Evolutionary conservation across 179 eudicot genomes (phyloP).

Genomic region (Silene coronaria): DNA sequence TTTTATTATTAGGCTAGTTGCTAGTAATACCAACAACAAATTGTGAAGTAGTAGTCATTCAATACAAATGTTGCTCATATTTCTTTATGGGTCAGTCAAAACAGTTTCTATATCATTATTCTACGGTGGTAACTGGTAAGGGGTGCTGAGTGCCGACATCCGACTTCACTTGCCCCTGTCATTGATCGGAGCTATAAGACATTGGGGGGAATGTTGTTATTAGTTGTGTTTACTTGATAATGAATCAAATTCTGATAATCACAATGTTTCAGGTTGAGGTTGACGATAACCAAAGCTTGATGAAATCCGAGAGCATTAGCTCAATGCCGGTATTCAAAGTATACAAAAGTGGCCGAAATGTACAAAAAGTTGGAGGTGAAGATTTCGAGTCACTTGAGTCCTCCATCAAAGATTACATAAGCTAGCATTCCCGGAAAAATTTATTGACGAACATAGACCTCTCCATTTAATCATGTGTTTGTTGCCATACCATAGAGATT

Average conservation of each 20-base stretch:
- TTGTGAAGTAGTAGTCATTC: neutral
- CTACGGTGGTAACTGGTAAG: too few relatives aligned
- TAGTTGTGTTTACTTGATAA: neutral
- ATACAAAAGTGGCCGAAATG: slow-evolving; percentile 42
- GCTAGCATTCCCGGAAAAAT: slow-evolving; percentile 23
- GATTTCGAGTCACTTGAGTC: slow-evolving; percentile 42
- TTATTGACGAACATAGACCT: slow-evolving; percentile 13
- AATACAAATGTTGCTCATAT: neutral
- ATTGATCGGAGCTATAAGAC: too few relatives aligned
- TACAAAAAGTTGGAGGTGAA: slow-evolving; percentile 41
- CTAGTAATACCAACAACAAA: neutral
- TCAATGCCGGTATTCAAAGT: slow-evolving; percentile 46
- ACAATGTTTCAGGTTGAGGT: slow-evolving; percentile 36
- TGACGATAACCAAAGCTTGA: slow-evolving; percentile 37
- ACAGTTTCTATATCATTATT: neutral
- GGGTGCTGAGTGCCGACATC: too few relatives aligned
- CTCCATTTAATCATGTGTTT: slow-evolving; percentile 13
- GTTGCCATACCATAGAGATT: slow-evolving; percentile 2
- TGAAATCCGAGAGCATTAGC: slow-evolving; percentile 40
- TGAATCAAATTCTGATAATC: neutral
- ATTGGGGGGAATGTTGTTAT: too few relatives aligned
- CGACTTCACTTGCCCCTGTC: too few relatives aligned
- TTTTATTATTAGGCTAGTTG: neutral
- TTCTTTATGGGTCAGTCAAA: neutral
- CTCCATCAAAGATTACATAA: slow-evolving; percentile 34